These are phyloP conservation scores for Nepenthes alata DNA, from an alignment of 179 eudicot species.

Conservation along the genomic window DNA sequence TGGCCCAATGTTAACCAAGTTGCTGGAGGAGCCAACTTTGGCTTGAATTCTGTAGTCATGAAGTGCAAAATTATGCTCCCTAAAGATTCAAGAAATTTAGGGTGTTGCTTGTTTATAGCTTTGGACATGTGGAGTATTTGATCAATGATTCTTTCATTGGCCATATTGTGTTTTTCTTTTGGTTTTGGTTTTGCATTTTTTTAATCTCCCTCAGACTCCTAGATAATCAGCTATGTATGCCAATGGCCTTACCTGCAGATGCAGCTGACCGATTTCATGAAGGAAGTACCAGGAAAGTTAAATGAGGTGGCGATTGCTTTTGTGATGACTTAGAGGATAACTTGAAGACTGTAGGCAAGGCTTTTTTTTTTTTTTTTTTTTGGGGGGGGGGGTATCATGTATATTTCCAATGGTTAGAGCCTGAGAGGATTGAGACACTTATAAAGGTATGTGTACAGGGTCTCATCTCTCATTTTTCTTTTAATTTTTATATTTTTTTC, in stretches of 20 bases:
- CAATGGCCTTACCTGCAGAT: slow-evolving; percentile 26
- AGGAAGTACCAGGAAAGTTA: too few species aligned
- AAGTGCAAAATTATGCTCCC: too few species aligned
- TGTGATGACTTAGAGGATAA: slow-evolving; percentile 16
- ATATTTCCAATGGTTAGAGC: slow-evolving; percentile 35
- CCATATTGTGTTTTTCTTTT: too few species aligned
- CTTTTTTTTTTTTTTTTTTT: not conserved
- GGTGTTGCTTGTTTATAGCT: too few species aligned
- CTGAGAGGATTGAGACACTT: slow-evolving; percentile 34
- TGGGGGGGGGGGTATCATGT: slow-evolving; percentile 31
- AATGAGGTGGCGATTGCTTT: slow-evolving; percentile 22
- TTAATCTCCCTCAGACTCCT: not conserved
- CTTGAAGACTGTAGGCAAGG: slow-evolving; percentile 20
- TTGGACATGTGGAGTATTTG: too few species aligned
- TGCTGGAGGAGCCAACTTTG: too few species aligned
- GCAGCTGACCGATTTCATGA: slow-evolving; percentile 18
- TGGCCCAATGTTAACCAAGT: too few species aligned
- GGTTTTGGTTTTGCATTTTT: slow-evolving; percentile 1
- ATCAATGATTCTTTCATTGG: too few species aligned
- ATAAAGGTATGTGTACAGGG: slow-evolving; percentile 67
- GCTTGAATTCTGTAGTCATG: too few species aligned
- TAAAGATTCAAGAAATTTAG: too few species aligned
- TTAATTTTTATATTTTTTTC: slow-evolving; percentile 14
- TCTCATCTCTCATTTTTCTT: slow-evolving; percentile 27
- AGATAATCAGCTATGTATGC: slow-evolving; percentile 6